These are phyloP conservation scores for Tilletia indica DNA, from an alignment of 1,284 basidiomycete species.

Conservation along the genomic window DNA sequence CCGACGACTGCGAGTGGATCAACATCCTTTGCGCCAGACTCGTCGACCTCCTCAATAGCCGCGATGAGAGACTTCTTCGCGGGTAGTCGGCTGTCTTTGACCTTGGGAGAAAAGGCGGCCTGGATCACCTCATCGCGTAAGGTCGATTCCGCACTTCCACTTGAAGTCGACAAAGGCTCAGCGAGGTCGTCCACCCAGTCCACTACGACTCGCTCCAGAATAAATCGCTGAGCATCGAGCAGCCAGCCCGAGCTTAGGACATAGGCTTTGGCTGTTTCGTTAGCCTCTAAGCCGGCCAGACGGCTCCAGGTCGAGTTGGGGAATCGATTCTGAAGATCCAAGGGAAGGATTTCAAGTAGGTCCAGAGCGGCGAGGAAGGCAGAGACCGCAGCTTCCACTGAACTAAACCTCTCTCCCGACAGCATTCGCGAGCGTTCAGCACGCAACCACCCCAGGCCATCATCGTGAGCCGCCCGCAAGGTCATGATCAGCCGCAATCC, in stretches of 20 bases:
- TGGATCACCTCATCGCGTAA: background rate
- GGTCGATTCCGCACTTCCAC: background rate
- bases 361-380: background rate
- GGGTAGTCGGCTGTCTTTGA: background rate
- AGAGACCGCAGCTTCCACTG: background rate
- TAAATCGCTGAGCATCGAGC: background rate
- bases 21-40: background rate
- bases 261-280: background rate
- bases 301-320: background rate
- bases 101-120: background rate
- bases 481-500: background rate
- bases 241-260: constrained; percentile 10
- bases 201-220: background rate
- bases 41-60: background rate
- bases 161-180: background rate
- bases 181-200: constrained; percentile 11
- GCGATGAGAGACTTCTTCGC: background rate
- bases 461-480: background rate
- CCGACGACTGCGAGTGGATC: background rate
- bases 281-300: background rate
- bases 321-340: background rate
- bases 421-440: background rate
- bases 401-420: background rate
- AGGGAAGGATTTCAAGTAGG: background rate
- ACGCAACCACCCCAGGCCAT: constrained; percentile 1